Percentiles rank a stretch among this genome's conserved stretches.
These are phyloP conservation scores for Crassisporium funariophilum DNA, from an alignment of 768 basidiomycete genomes.

Conservation along the genomic window DNA sequence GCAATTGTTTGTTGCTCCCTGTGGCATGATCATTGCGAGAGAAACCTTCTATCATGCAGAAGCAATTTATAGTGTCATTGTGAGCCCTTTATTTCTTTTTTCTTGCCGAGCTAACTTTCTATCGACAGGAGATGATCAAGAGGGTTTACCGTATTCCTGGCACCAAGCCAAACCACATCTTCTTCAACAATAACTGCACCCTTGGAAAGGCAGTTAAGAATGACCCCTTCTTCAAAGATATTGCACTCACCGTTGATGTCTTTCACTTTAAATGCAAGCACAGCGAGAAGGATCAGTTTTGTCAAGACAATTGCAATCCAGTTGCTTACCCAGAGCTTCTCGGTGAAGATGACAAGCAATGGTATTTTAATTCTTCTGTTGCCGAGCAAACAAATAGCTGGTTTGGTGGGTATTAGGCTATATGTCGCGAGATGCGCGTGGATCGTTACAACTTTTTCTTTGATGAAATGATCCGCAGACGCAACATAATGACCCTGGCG, in stretches of 20 bases:
- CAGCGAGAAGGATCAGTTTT: not conserved
- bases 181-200: slow-evolving; percentile 1
- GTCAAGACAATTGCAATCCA: not conserved
- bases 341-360: not conserved
- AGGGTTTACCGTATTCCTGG: not conserved
- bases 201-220: slow-evolving; percentile 1
- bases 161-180: not conserved
- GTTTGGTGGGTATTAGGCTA: slow-evolving; percentile 28
- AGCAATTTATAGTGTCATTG: slow-evolving; percentile 19
- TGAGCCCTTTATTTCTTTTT: slow-evolving; percentile 9
- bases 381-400: slow-evolving; percentile 8
- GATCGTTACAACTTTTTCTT: slow-evolving; percentile 30
- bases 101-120: not conserved
- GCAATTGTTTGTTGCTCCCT: slow-evolving; percentile 18
- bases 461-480: slow-evolving; percentile 34
- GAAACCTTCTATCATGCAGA: slow-evolving; percentile 27
- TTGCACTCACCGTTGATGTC: not conserved
- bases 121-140: not conserved
- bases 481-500: slow-evolving; percentile 12
- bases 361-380: slow-evolving; percentile 29
- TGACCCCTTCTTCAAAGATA: not conserved
- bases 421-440: slow-evolving; percentile 30
- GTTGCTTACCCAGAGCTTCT: not conserved
- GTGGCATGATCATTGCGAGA: slow-evolving; percentile 29
- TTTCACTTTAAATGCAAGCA: slow-evolving; percentile 2